Base-by-base conservation (phyloP, 73 alveolate genomes). In the Paramecium bursaria region DNA sequence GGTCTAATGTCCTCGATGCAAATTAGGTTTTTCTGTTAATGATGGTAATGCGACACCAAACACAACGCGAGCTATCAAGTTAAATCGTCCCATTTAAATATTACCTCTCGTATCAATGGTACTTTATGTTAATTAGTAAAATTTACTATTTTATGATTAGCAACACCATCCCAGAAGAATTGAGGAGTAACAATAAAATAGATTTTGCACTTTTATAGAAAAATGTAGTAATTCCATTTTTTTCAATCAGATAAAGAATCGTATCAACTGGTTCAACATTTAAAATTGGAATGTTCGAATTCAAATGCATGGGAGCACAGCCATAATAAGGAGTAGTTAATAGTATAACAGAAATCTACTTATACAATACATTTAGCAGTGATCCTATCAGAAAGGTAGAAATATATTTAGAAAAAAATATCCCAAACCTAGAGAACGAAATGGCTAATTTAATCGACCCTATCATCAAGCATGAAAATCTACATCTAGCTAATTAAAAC, bases 41-140 rank as follows among this genome's bases (percentile, higher is more conserved):
- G 82, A 67, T 67, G 82, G 82, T 57, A 57, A 57, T 29, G 10
- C 33, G 33, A 50, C 26, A 57, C 76, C 0, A 57, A 57, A 57
- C 76, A 30, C 15, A 50, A 57, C 33, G 51, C 76, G 5, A 39
- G 11, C 5, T 39, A 11, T 39, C 11, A 7, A 39, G 11, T 7
- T 7, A 11, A 11, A 39, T 39, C n/a, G n/a, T n/a, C n/a, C n/a
- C n/a, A 39, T 39, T 39, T 7, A 39, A 7, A 7, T 39, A 39
- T 5, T 39, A 7, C 49, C 49, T 39, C 49, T 39, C 11, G 49
- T 7, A 39, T 7, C 5, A 39, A 39, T 39, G 14, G 49, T 39
- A 39, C 11, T 39, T 7, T 39, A 39, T 7, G 11, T 11, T 7
- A 39, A 39, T 39, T 7, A 39, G 49, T 39, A 39, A 39, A 39